Conservation (phyloP, 2,329 filamentous ascomycete species). For the Fusarium guadeloupense region DNA sequence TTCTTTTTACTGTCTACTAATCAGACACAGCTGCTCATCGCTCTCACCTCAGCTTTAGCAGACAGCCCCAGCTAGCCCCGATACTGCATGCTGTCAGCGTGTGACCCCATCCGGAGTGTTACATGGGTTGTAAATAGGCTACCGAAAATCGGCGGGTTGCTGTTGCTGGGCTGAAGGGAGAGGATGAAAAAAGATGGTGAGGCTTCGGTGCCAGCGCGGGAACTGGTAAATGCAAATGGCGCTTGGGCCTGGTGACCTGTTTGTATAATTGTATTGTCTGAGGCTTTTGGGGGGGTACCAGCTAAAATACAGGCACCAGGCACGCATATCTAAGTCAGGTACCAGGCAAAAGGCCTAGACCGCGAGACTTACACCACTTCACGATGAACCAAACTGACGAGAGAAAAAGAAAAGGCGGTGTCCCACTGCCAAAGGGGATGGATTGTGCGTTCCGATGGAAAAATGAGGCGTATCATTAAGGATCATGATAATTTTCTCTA, state of each 20-base stretch:
- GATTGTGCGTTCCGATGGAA: not conserved
- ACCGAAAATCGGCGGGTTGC: conserved; percentile 4
- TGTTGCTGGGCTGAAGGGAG: not conserved
- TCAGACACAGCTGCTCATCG: conserved; percentile 12
- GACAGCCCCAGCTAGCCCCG: not conserved
- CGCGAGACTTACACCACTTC: conserved; percentile 10
- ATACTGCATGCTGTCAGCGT: not conserved
- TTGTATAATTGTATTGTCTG: too few species aligned
- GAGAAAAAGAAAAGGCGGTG: conserved; percentile 12
- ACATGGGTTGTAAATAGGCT: conserved; percentile 5
- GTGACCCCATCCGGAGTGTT: conserved; percentile 11
- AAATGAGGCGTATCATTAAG: not conserved
- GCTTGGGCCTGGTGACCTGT: conserved; percentile 20
- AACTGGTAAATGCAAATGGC: conserved; percentile 30
- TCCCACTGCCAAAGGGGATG: not conserved
- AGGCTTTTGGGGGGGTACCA: conserved; percentile 23
- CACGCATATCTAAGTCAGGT: conserved; percentile 21
- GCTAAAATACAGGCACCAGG: conserved; percentile 28
- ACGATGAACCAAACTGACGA: not conserved
- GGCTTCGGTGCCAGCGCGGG: conserved; percentile 18
- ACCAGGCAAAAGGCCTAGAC: conserved; percentile 15
- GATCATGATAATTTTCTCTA: not conserved
- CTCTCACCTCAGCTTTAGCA: not conserved
- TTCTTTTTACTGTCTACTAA: conserved; percentile 8
- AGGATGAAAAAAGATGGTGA: conserved; percentile 4